Base-by-base conservation (phyloP, 768 basidiomycete species). In the Basidioascus undulatus region DNA sequence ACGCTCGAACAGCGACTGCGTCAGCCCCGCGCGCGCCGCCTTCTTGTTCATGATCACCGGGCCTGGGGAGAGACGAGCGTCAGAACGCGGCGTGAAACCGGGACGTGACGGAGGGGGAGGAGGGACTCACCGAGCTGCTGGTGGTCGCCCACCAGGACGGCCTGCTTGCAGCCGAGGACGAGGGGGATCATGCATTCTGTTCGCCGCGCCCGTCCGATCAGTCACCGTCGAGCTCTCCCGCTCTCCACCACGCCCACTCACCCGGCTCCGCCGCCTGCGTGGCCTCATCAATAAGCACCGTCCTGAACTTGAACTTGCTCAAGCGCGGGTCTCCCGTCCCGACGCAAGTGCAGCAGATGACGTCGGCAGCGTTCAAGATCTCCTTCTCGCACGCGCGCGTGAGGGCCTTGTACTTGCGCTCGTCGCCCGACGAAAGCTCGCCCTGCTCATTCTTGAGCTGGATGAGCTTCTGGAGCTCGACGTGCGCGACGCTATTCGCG, bases 11-110 rank as follows among this genome's bases (percentile, higher is more conserved):
- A 98, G 73, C 0, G 92, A 98, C 54, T 96, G 92, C 0, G 87
- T 94, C 30, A 98, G 69, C 16, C 92, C 92, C 5, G 92, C 92
- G n/a, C 86, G 80, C 2, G 92, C 89, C 0, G 92, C 92, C 55
- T 98, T 96, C 71, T 98, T 98, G 70, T 96, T 98, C 92, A 98
- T 96, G 57, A 98, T 94, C 52, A 96, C 92, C 6, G 92, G 92
- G 1, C 92, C n/a, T n/a, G n/a, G n/a, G n/a, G n/a, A n/a, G n/a
- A n/a, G n/a, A n/a, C n/a, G n/a, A n/a, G n/a, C n/a, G n/a, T n/a
- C n/a, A n/a, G n/a, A n/a, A n/a, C n/a, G n/a, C n/a, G n/a, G n/a
- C n/a, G n/a, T n/a, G n/a, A n/a, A n/a, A n/a, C n/a, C n/a, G n/a
- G n/a, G n/a, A n/a, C n/a, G n/a, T n/a, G n/a, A n/a, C n/a, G n/a